These are phyloP conservation scores for Stagonosporopsis rhizophila DNA, from an alignment of 2,329 filamentous ascomycete genomes.

Conservation along the genomic window DNA sequence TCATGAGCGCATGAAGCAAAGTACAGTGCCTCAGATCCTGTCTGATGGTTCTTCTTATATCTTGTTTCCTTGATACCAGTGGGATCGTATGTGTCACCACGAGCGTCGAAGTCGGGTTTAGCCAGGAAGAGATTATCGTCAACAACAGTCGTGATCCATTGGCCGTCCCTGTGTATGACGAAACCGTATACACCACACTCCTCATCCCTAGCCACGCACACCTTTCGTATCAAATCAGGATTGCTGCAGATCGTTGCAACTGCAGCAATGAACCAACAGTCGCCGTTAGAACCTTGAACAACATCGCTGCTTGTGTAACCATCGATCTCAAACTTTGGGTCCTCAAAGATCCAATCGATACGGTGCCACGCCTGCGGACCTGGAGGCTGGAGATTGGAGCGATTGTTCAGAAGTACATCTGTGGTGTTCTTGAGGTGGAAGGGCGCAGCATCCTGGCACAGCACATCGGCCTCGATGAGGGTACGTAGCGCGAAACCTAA, in stretches of 20 bases:
- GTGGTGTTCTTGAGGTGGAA: slow-evolving; percentile 61
- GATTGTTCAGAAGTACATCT: slow-evolving; percentile 58
- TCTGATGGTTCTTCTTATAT: slow-evolving; percentile 74
- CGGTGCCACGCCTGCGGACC: slow-evolving; percentile 33
- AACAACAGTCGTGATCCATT: slow-evolving; percentile 87
- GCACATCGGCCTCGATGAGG: slow-evolving; percentile 31
- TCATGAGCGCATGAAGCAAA: slow-evolving; percentile 77
- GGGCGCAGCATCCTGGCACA: slow-evolving; percentile 25
- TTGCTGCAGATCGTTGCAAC: slow-evolving; percentile 79
- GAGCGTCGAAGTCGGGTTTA: slow-evolving; percentile 78
- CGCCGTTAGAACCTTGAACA: slow-evolving; percentile 76
- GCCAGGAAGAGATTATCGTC: slow-evolving; percentile 88
- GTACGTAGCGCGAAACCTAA: slow-evolving; percentile 37
- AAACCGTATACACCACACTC: slow-evolving; percentile 84
- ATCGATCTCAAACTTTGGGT: slow-evolving; percentile 77
- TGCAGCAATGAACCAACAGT: slow-evolving; percentile 87
- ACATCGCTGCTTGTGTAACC: slow-evolving; percentile 79
- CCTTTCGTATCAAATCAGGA: slow-evolving; percentile 70
- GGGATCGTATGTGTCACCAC: slow-evolving; percentile 71
- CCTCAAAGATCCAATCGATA: slow-evolving; percentile 75
- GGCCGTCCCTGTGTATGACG: slow-evolving; percentile 71
- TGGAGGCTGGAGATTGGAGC: not conserved
- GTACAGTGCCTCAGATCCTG: slow-evolving; percentile 76
- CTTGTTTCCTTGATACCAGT: slow-evolving; percentile 60
- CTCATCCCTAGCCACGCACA: slow-evolving; percentile 77